phyloP scores from a whole-genome alignment of 139 green algal species.

The Micractinium conductrix region DNA sequence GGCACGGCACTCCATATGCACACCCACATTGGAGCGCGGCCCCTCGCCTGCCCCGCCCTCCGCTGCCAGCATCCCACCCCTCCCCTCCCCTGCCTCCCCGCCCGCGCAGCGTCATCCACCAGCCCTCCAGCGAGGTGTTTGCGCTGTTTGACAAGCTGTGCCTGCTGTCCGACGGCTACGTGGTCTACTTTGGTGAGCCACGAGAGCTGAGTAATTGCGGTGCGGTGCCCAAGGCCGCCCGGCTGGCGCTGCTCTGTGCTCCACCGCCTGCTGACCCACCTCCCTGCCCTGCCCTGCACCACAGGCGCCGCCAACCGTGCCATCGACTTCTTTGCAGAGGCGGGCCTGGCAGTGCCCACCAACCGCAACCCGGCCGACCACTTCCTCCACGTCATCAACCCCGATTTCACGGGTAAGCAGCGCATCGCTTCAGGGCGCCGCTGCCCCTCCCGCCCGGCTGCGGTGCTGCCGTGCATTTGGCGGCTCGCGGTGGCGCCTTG shows the following conservation, averaged over 20 bases:
- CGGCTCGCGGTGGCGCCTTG: too few species aligned
- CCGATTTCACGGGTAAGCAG: too few species aligned
- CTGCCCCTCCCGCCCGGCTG: too few species aligned
- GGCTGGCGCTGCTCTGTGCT: too few species aligned
- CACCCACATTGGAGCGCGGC: too few species aligned
- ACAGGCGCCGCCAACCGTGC: constrained; percentile 48
- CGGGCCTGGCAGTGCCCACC: constrained; percentile 63
- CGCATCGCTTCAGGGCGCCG: too few species aligned
- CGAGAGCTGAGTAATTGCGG: too few species aligned
- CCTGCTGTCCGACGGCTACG: constrained; percentile 49
- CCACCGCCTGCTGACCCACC: too few species aligned
- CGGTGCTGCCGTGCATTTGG: too few species aligned
- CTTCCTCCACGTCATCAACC: constrained; percentile 77
- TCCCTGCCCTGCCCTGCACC: too few species aligned
- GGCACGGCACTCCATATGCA: background rate
- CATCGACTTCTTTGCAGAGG: constrained; percentile 61
- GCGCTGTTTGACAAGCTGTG: constrained; percentile 68
- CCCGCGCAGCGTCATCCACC: constrained; percentile 62
- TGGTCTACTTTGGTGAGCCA: constrained; percentile 79
- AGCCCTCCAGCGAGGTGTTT: constrained; percentile 67
- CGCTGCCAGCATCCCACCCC: background rate
- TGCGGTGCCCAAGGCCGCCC: too few species aligned
- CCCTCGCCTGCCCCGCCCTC: background rate
- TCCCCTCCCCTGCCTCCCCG: background rate
- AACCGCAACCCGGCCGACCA: constrained; percentile 47